Conservation (phyloP, 306 rosid genomes). For the apple (Malus domestica) region ASM211411v1 NC_041803.1:3248501-3249000, state of each 20-base stretch:
- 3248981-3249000: constrained; percentile 5
- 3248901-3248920: not conserved
- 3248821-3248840: not conserved
- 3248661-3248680: not conserved
- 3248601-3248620: not conserved
- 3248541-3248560: not conserved
- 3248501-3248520: not conserved
- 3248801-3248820: not conserved
- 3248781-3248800: not conserved
- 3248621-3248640: not conserved
- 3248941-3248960: not conserved
- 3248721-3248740: not conserved
- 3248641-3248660: not conserved
- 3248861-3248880: too few relatives aligned
- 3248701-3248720: not conserved
- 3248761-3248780: not conserved
- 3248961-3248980: not conserved
- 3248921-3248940: not conserved
- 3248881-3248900: not conserved
- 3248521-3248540: not conserved
- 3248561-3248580: not conserved
- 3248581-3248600: not conserved
- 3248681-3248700: not conserved
- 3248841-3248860: too few relatives aligned
- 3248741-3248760: not conserved